These are phyloP conservation scores for Annona squamosa DNA, from an alignment of 164 flowering plant species.

Conservation along the genomic window DNA sequence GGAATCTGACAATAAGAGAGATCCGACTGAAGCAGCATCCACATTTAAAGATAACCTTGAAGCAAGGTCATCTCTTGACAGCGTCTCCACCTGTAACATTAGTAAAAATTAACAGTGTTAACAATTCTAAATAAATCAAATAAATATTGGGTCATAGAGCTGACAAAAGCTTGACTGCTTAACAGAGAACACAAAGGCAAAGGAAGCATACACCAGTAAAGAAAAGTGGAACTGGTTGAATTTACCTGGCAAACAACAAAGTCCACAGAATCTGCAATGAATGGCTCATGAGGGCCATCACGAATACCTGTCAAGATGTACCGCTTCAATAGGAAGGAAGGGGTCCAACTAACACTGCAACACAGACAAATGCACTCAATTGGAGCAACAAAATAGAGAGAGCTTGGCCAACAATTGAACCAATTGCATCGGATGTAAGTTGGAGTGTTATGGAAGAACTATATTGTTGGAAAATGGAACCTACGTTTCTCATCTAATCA, in stretches of 20 bases:
- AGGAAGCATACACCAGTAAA: not conserved
- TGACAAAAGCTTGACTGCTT: not conserved
- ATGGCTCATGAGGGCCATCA: conserved; percentile 97
- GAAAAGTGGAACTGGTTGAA: not conserved
- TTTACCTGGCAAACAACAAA: conserved; percentile 95
- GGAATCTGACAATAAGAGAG: conserved; percentile 75
- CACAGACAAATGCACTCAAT: conserved; percentile 10
- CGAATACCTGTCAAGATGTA: conserved; percentile 84
- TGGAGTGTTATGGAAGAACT: too few relatives aligned
- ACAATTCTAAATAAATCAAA: conserved; percentile 1
- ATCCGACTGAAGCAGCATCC: conserved; percentile 79
- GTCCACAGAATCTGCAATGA: conserved; percentile 97
- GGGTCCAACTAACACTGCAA: conserved; percentile 91
- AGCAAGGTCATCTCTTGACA: conserved; percentile 85
- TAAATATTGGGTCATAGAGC: not conserved
- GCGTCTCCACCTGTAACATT: conserved; percentile 73
- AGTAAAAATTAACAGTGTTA: not conserved
- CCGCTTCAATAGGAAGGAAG: conserved; percentile 89
- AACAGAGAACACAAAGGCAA: not conserved
- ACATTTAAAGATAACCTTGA: conserved; percentile 80
- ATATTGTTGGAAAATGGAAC: too few relatives aligned
- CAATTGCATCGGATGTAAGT: not conserved
- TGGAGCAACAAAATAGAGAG: conserved; percentile 1
- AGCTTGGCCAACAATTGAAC: not conserved
- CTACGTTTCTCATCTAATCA: too few relatives aligned